phyloP scores from a whole-genome alignment of 768 basidiomycete genomes.

The Cantharellus anzutake region DNA sequence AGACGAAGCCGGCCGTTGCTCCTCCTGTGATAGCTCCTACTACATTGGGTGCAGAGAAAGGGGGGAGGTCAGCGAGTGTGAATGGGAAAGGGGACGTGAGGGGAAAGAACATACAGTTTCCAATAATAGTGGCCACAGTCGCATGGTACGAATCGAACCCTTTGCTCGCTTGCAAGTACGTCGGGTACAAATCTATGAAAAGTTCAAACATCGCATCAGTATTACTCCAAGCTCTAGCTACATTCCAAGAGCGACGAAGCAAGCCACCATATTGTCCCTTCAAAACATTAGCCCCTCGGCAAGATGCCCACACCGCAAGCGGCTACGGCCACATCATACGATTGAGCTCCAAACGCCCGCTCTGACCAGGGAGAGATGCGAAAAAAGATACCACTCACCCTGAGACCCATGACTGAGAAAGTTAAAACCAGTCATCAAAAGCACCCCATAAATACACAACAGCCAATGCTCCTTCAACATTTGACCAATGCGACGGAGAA shows the following conservation, averaged over 20 bases:
- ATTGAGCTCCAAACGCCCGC: slow-evolving; percentile 15
- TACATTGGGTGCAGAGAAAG: slow-evolving; percentile 12
- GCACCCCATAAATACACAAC: slow-evolving; percentile 62
- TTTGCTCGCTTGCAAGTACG: slow-evolving; percentile 47
- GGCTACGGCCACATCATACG: background rate
- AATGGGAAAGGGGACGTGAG: background rate
- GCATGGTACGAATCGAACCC: slow-evolving; percentile 36
- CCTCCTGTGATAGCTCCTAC: slow-evolving; percentile 44
- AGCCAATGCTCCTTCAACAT: slow-evolving; percentile 77
- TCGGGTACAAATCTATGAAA: slow-evolving; percentile 69
- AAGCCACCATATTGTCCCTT: too few relatives aligned
- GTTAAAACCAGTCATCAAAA: slow-evolving; percentile 28
- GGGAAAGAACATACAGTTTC: slow-evolving; percentile 44
- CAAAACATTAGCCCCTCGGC: too few relatives aligned
- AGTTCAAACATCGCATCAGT: too few relatives aligned
- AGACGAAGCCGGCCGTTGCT: slow-evolving; percentile 45
- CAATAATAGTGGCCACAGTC: slow-evolving; percentile 66
- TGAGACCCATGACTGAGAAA: slow-evolving; percentile 55
- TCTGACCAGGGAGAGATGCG: slow-evolving; percentile 8
- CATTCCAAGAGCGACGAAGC: too few relatives aligned
- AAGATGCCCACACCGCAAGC: too few relatives aligned
- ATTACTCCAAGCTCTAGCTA: too few relatives aligned
- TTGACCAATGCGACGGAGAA: slow-evolving; percentile 47
- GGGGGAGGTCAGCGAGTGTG: background rate
- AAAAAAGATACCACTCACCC: background rate